Conservation (phyloP, 768 basidiomycete species). For the Rhodotorula sphaerocarpa region DNA sequence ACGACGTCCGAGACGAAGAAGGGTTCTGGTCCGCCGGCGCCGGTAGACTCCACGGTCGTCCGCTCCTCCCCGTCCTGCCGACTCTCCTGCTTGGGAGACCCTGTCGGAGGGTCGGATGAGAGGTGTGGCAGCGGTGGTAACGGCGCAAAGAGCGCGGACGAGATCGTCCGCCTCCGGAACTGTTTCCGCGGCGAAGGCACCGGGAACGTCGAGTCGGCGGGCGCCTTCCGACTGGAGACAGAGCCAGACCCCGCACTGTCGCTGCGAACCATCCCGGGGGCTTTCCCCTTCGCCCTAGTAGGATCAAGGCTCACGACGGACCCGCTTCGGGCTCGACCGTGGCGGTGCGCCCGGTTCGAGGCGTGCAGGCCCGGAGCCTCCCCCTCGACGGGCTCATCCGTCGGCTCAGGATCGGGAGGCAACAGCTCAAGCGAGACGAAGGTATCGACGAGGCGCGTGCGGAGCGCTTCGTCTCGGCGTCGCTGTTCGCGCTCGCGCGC, state of each 20-base stretch:
- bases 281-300: no score
- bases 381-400: no score
- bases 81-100: no score
- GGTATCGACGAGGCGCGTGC: conserved; percentile 12
- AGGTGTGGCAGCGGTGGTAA: neutral
- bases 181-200: neutral
- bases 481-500: conserved; percentile 7
- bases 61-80: no score
- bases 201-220: neutral
- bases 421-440: conserved; percentile 28
- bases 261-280: neutral
- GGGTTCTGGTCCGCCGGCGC: neutral
- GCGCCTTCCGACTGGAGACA: neutral
- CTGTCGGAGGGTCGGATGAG: neutral
- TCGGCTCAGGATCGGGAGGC: no score
- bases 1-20: conserved; percentile 20
- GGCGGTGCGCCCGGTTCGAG: no score
- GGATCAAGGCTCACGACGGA: neutral
- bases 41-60: no score
- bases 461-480: conserved; percentile 6
- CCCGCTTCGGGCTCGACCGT: no score
- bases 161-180: neutral
- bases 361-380: no score
- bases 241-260: neutral
- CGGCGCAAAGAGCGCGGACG: neutral